These are phyloP conservation scores for Kwoniella heveanensis DNA, from an alignment of 768 basidiomycete genomes.

Conservation along the genomic window DNA sequence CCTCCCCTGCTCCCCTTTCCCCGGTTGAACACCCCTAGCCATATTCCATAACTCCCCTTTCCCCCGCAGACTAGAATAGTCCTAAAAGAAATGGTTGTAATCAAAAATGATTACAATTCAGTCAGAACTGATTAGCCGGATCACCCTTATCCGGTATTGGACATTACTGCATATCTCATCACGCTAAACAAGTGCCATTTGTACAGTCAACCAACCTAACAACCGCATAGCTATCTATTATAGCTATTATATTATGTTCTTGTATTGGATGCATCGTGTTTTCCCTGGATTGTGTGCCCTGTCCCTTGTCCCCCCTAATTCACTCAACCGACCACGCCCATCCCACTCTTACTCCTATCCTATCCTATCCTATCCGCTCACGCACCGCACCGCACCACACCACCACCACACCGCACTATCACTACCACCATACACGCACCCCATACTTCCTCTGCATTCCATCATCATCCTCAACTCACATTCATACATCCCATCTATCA, in stretches of 20 bases:
- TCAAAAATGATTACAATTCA: neutral
- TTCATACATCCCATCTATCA: constrained; percentile 3
- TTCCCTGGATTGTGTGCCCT: constrained; percentile 1
- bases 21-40: neutral
- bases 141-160: no score
- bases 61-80: neutral
- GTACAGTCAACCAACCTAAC: neutral
- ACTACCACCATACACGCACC: constrained; percentile 8
- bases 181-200: neutral
- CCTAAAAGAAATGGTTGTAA: neutral
- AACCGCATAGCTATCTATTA: no score
- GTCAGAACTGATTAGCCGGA: neutral
- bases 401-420: constrained; percentile 8
- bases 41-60: neutral
- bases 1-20: neutral
- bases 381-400: constrained; percentile 17
- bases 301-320: neutral
- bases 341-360: neutral
- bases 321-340: neutral
- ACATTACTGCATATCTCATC: neutral
- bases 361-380: neutral
- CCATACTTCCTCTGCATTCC: constrained; percentile 26
- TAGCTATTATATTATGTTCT: no score
- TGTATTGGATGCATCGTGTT: neutral
- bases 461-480: constrained; percentile 16